phyloP scores from a whole-genome alignment of 306 rosid species.

The Bauhinia variegata region DNA sequence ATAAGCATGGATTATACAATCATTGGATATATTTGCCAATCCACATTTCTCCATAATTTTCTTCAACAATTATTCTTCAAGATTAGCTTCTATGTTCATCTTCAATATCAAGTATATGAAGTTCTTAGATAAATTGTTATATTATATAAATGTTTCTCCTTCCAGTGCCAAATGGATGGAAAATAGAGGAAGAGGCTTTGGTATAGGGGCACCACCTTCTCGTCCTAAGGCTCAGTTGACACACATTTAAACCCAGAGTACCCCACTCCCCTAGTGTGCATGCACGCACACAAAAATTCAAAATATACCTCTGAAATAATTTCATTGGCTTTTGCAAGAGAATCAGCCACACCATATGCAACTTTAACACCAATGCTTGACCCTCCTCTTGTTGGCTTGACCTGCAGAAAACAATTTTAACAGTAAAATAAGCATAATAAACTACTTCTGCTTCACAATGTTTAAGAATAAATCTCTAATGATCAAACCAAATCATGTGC shows the following conservation, averaged over 20 bases:
- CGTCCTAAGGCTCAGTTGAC: too few species aligned
- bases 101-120: conserved; percentile 3
- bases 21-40: conserved; percentile 16
- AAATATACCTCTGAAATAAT: conserved; percentile 70
- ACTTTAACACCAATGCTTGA: conserved; percentile 93
- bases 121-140: conserved; percentile 15
- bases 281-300: too few species aligned
- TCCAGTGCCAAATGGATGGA: conserved; percentile 20
- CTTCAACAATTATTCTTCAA: not conserved
- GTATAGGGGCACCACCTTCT: too few species aligned
- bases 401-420: conserved; percentile 50
- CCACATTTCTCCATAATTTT: conserved; percentile 10
- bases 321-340: conserved; percentile 69
- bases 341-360: conserved; percentile 85
- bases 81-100: conserved; percentile 3
- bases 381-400: conserved; percentile 92
- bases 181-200: not conserved
- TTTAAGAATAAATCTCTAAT: conserved; percentile 18
- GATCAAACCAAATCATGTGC: conserved; percentile 40
- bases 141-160: conserved; percentile 1
- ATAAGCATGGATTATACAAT: not conserved
- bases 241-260: too few species aligned
- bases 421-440: conserved; percentile 28
- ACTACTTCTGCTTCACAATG: conserved; percentile 16
- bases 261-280: too few species aligned